Evolutionary conservation across 225 moss, liverwort and hornwort genomes (phyloP).

Genomic region (Pseudisothecium myosuroides): DNA sequence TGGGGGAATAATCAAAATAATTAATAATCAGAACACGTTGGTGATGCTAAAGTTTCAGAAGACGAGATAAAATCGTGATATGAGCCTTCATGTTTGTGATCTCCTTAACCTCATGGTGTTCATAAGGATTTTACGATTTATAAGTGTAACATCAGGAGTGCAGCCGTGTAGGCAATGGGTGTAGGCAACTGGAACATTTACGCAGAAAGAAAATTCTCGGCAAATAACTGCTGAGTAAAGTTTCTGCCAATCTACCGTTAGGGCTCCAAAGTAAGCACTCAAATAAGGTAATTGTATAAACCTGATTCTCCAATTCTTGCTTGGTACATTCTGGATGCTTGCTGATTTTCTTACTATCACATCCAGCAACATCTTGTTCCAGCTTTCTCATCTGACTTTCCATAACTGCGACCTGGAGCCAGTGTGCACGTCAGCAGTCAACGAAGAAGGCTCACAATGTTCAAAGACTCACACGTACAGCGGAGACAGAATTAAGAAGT

Average conservation of each 20-base stretch:
- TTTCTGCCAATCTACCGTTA: background rate
- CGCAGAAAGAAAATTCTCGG: background rate
- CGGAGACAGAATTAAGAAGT: background rate
- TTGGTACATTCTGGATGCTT: background rate
- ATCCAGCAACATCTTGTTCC: slow-evolving; percentile 1
- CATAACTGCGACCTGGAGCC: slow-evolving; percentile 14
- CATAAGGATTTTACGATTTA: background rate
- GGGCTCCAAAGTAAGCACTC: background rate
- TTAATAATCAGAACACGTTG: background rate
- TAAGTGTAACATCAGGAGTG: background rate
- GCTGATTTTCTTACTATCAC: background rate
- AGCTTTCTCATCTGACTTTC: slow-evolving; percentile 26
- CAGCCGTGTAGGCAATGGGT: background rate
- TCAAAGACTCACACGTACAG: background rate
- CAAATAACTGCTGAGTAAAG: background rate
- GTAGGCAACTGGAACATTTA: background rate
- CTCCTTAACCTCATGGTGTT: background rate
- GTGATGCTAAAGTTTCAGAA: background rate
- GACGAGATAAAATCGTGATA: background rate
- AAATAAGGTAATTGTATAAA: background rate
- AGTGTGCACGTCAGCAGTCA: background rate
- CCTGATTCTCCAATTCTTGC: slow-evolving; percentile 5
- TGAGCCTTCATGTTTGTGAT: background rate
- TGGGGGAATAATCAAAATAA: background rate
- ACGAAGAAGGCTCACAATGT: background rate